These are phyloP conservation scores for Colletotrichum horii DNA, from an alignment of 2,329 filamentous ascomycete species.

Conservation along the genomic window DNA sequence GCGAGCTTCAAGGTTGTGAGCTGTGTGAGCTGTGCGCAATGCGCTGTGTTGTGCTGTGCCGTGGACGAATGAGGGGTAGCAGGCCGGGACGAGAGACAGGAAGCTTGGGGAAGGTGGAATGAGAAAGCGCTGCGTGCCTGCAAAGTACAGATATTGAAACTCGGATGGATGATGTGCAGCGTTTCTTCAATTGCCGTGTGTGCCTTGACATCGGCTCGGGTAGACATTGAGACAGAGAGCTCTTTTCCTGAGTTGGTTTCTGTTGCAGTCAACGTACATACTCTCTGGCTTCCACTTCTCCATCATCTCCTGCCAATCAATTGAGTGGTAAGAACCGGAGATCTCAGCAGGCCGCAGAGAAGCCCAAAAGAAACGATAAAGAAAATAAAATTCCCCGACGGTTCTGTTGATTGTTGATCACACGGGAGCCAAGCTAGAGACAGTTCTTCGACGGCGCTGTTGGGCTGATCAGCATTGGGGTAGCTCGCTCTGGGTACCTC, in stretches of 20 bases:
- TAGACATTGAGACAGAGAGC: not conserved
- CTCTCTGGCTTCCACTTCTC: not conserved
- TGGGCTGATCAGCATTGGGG: not conserved
- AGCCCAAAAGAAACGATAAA: conserved; percentile 5
- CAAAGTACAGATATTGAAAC: conserved; percentile 5
- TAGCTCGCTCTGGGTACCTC: not conserved
- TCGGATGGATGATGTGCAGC: not conserved
- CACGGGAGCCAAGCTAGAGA: conserved; percentile 9
- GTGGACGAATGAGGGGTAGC: conserved; percentile 5
- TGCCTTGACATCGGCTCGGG: not conserved
- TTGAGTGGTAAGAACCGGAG: not conserved
- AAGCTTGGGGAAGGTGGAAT: not conserved
- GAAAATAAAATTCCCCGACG: not conserved
- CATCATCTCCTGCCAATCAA: not conserved
- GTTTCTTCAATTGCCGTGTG: conserved; percentile 8
- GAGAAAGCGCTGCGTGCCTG: not conserved
- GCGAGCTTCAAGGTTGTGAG: conserved; percentile 2
- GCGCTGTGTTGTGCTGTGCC: conserved; percentile 1
- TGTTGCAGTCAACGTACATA: not conserved
- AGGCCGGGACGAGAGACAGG: not conserved
- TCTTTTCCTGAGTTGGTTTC: not conserved
- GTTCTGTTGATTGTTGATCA: conserved; percentile 17
- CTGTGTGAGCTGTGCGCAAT: conserved; percentile 14
- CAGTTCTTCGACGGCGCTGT: conserved; percentile 14
- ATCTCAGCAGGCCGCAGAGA: not conserved